phyloP scores from a whole-genome alignment of 2,329 filamentous ascomycete species.

The Acrocalymma vagum region DNA sequence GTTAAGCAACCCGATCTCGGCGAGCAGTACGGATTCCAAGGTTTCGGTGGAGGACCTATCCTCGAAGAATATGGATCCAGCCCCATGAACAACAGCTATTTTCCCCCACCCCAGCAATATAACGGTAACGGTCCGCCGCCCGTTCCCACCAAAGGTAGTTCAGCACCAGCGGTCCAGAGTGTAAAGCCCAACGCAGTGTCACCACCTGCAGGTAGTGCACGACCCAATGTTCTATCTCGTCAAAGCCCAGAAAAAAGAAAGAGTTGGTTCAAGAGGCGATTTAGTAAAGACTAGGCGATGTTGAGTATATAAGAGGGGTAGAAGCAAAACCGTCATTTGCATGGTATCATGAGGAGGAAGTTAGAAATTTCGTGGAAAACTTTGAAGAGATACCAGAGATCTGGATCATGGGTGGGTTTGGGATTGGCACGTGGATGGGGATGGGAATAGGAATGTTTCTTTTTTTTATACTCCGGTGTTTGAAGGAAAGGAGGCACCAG shows the following conservation, averaged over 20 bases:
- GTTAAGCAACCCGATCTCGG: conserved; percentile 44
- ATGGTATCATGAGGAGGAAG: no score
- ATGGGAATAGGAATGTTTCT: no score
- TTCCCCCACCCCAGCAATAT: conserved; percentile 24
- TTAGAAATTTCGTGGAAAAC: no score
- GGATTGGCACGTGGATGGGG: no score
- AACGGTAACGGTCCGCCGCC: conserved; percentile 26
- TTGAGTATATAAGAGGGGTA: no score
- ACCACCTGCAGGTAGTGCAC: conserved; percentile 12
- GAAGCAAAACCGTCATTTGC: no score
- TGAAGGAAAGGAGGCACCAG: no score
- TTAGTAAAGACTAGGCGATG: conserved; percentile 70
- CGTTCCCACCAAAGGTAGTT: conserved; percentile 26
- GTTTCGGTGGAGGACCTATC: conserved; percentile 55
- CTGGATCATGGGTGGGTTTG: no score
- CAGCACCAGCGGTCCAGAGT: conserved; percentile 17
- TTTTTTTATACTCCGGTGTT: no score
- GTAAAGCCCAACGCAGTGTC: conserved; percentile 21
- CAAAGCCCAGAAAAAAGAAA: conserved; percentile 70
- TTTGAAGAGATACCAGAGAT: no score
- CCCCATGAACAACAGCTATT: conserved; percentile 25
- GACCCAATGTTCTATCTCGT: conserved; percentile 30
- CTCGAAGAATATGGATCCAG: conserved; percentile 49
- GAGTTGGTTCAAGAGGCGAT: conserved; percentile 86
- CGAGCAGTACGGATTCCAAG: conserved; percentile 67